phyloP scores from a whole-genome alignment of 1,284 basidiomycete genomes.

The Vanrija sp. region DNA sequence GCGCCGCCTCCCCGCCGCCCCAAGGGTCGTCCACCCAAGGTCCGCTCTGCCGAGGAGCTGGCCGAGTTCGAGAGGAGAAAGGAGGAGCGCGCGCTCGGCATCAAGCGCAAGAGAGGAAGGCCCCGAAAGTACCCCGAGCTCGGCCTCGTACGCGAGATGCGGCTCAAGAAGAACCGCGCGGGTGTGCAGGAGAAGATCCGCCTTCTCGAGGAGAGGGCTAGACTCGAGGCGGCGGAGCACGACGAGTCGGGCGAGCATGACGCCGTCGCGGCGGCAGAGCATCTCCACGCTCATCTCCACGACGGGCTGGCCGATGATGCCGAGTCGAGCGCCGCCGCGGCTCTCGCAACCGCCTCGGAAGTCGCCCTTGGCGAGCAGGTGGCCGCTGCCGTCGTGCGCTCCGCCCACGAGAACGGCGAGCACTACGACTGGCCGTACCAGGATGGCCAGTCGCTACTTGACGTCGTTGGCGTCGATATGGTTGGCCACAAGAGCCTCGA shows the following conservation, averaged over 20 bases:
- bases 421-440: slow-evolving; percentile 27
- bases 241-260: not conserved
- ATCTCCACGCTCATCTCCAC: slow-evolving; percentile 1
- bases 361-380: slow-evolving; percentile 15
- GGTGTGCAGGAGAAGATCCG: slow-evolving; percentile 32
- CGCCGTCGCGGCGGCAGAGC: not conserved
- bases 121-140: slow-evolving; percentile 43
- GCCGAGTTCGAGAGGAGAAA: slow-evolving; percentile 28
- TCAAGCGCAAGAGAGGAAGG: slow-evolving; percentile 34
- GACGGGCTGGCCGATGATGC: not conserved
- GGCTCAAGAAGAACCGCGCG: slow-evolving; percentile 41
- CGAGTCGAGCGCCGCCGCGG: not conserved
- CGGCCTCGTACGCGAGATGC: slow-evolving; percentile 43
- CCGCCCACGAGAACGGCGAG: slow-evolving; percentile 8
- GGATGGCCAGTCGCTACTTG: slow-evolving; percentile 34
- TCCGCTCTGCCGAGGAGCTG: slow-evolving; percentile 32
- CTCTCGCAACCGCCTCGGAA: not conserved
- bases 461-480: slow-evolving; percentile 20
- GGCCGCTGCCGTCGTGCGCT: slow-evolving; percentile 12
- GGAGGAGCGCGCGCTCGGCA: slow-evolving; percentile 30
- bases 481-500: not conserved
- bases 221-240: not conserved
- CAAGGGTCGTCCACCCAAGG: slow-evolving; percentile 39
- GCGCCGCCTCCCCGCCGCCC: slow-evolving; percentile 9
- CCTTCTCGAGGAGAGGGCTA: slow-evolving; percentile 15